Evolutionary conservation across 768 basidiomycete species (phyloP), one percentile per base, ranked within the genome.

Genomic region (Psilocybe subaeruginosa): DNA sequence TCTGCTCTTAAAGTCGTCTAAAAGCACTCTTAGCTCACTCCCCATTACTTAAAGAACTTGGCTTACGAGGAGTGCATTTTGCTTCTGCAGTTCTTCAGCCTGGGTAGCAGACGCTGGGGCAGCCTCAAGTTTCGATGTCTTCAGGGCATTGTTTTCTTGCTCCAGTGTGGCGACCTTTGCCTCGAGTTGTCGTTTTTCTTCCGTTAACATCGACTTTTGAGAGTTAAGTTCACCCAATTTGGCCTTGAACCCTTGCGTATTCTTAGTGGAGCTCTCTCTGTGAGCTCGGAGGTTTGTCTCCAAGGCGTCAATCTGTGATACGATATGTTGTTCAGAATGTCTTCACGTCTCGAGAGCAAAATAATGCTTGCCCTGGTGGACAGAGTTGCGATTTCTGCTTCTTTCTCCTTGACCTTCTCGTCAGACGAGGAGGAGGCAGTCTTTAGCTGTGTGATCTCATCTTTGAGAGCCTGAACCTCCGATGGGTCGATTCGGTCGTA

Each of bases 401-500:
- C 62, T 55, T 72, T 73, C 43, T 70, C 68, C 35, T 56, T 58
- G 29, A 68, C 41, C 35, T 68, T 64, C 45, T 60, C 64, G 14
- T 65, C 61, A 9, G 58, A 30, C 4, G 61, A 46, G 9, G 62
- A 43, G 2, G 60, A 31, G 16, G 67, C 69, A 19, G 63, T 46
- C 61, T 70, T 68, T 17, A 68, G 58, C 37, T 62, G 63, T 4
- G 59, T 82, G 8, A 91, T 82, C 69, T 93, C 88, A 23, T 90
- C 89, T 72, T 88, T 91, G 56, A 95, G 80, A 6, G 83, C 80
- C 68, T 93, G 91, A 39, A 95, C 78, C 68, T 95, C 93, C 2
- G 89, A 86, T 16, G 93, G 93, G 70, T 95, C 93, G 65, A 92
- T 89, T 48, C 93, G 91, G 66, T 95, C 92, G 69, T 94, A 94